Conservation (phyloP, 441 rosid species). For the Adansonia gregorii region DNA sequence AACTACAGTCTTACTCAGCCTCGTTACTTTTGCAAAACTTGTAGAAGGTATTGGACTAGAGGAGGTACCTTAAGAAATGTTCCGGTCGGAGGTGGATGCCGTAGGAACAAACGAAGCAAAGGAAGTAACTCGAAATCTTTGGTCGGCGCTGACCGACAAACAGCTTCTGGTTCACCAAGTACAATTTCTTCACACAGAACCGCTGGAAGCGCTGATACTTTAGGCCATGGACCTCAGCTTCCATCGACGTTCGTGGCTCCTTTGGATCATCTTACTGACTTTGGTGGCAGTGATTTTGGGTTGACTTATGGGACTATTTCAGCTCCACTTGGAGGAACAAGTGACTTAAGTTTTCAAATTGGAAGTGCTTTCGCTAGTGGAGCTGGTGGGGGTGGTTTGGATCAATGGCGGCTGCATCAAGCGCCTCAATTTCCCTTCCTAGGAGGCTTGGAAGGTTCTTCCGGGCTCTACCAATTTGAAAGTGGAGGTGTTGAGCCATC, state of each 20-base stretch:
- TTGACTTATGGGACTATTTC: slow-evolving; percentile 55
- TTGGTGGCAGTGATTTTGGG: slow-evolving; percentile 49
- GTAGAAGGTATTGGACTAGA: slow-evolving; percentile 96
- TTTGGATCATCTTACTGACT: slow-evolving; percentile 58
- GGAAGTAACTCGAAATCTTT: slow-evolving; percentile 56
- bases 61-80: slow-evolving; percentile 90
- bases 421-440: slow-evolving; percentile 55
- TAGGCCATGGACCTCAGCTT: slow-evolving; percentile 57
- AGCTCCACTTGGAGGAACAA: slow-evolving; percentile 43
- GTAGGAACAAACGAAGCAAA: slow-evolving; percentile 87
- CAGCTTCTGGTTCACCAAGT: slow-evolving; percentile 47
- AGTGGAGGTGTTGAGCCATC: slow-evolving; percentile 41
- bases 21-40: slow-evolving; percentile 92
- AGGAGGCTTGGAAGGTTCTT: slow-evolving; percentile 61
- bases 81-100: slow-evolving; percentile 89
- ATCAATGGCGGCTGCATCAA: slow-evolving; percentile 67
- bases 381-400: slow-evolving; percentile 42
- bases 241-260: slow-evolving; percentile 65
- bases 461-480: slow-evolving; percentile 65
- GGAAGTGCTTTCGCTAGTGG: slow-evolving; percentile 45
- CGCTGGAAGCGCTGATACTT: slow-evolving; percentile 41
- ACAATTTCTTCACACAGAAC: slow-evolving; percentile 43
- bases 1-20: slow-evolving; percentile 97
- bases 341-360: slow-evolving; percentile 58
- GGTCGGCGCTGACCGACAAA: slow-evolving; percentile 43